These are phyloP conservation scores for Daedaleopsis nitida DNA, from an alignment of 768 basidiomycete species.

Conservation along the genomic window DNA sequence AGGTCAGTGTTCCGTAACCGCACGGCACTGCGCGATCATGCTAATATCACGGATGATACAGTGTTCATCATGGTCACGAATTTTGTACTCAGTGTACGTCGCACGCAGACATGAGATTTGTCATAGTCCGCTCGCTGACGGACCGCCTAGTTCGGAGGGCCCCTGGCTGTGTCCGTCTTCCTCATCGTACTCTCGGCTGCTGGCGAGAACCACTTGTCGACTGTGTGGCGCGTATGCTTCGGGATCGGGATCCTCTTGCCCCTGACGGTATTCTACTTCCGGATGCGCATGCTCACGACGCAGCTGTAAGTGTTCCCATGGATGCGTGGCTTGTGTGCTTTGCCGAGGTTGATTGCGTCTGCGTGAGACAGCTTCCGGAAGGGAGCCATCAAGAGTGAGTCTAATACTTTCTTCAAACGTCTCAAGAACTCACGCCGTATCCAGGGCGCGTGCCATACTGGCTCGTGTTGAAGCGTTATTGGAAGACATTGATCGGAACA, in stretches of 20 bases:
- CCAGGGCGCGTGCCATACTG: constrained; percentile 60
- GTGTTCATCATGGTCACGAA: constrained; percentile 80
- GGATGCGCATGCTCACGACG: constrained; percentile 71
- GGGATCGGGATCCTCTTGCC: constrained; percentile 65
- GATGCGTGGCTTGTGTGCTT: background rate
- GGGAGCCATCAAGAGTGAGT: constrained; percentile 64
- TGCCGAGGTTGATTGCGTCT: background rate
- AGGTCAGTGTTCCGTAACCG: constrained; percentile 34
- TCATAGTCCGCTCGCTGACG: constrained; percentile 11
- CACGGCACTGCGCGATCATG: constrained; percentile 1
- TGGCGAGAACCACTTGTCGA: constrained; percentile 59
- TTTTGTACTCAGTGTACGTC: constrained; percentile 60
- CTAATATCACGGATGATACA: constrained; percentile 22
- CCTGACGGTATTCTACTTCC: constrained; percentile 70
- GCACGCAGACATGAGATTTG: constrained; percentile 8
- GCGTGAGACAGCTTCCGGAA: constrained; percentile 40
- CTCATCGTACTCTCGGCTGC: constrained; percentile 69
- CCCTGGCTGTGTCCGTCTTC: constrained; percentile 66
- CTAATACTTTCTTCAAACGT: background rate
- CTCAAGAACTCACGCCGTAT: background rate
- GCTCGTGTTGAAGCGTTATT: constrained; percentile 63
- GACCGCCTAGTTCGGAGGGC: constrained; percentile 57
- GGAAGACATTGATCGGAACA: constrained; percentile 70
- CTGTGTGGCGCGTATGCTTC: constrained; percentile 70
- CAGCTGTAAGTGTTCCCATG: constrained; percentile 41